These are phyloP conservation scores for Termitomyces heimii DNA, from an alignment of 768 basidiomycete genomes.

Conservation along the genomic window DNA sequence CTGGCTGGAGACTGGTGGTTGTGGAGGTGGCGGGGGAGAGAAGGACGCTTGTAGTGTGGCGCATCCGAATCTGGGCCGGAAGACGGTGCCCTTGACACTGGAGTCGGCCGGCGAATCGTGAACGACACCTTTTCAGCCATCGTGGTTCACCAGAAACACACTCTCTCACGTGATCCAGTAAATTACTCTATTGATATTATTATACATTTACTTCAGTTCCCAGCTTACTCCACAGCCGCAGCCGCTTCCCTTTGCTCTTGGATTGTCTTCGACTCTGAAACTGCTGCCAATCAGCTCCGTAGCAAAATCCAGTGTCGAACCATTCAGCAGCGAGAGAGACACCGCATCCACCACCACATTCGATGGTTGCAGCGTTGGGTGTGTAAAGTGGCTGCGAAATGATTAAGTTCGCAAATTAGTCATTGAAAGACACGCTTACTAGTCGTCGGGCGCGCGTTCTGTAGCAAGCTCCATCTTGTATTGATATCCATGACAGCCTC, in stretches of 20 bases:
- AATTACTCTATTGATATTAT: neutral
- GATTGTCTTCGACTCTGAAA: constrained; percentile 81
- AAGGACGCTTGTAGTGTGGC: constrained; percentile 48
- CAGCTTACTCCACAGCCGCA: constrained; percentile 97
- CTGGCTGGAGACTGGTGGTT: no score
- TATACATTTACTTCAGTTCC: constrained; percentile 60
- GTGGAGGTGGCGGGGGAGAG: constrained; percentile 52
- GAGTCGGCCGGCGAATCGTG: constrained; percentile 76
- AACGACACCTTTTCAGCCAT: constrained; percentile 61
- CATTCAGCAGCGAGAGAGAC: constrained; percentile 80
- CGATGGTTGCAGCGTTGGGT: constrained; percentile 63
- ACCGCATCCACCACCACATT: constrained; percentile 82
- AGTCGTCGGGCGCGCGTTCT: constrained; percentile 65
- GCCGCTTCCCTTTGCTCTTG: constrained; percentile 82
- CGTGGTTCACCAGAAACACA: constrained; percentile 6
- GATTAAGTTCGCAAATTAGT: constrained; percentile 1
- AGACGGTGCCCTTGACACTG: constrained; percentile 55
- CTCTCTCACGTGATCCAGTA: constrained; percentile 8
- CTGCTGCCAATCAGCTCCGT: constrained; percentile 94
- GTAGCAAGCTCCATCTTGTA: constrained; percentile 85
- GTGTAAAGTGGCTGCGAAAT: constrained; percentile 56
- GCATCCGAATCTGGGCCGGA: constrained; percentile 59
- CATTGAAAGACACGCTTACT: constrained; percentile 47
- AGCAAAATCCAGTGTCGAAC: constrained; percentile 84
- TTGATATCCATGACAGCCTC: constrained; percentile 97